These are phyloP conservation scores for Lipomyces sp. DNA, from an alignment of 805 yeast genomes.

Conservation along the genomic window DNA sequence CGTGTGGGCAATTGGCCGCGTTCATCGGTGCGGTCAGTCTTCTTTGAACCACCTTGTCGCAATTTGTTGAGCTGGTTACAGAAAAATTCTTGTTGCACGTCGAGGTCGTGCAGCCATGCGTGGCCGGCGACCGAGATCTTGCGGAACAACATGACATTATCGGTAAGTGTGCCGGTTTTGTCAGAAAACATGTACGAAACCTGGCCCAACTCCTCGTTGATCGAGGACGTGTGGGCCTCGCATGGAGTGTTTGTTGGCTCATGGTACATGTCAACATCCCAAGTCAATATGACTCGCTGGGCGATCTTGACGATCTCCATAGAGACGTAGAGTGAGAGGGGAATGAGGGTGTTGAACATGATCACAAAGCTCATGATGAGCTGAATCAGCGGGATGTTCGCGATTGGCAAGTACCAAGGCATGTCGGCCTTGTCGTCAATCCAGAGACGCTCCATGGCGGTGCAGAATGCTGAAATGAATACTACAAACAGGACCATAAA, in stretches of 20 bases:
- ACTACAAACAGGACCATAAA: slow-evolving; percentile 88
- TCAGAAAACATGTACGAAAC: slow-evolving; percentile 94
- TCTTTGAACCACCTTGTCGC: not conserved
- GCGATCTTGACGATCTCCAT: slow-evolving; percentile 93
- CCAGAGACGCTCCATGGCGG: slow-evolving; percentile 70
- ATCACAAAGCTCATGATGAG: slow-evolving; percentile 94
- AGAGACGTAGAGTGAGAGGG: slow-evolving; percentile 90
- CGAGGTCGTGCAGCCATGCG: slow-evolving; percentile 84
- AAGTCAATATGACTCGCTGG: slow-evolving; percentile 79
- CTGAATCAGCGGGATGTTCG: slow-evolving; percentile 84
- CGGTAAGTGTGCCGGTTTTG: slow-evolving; percentile 96
- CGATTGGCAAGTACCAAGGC: slow-evolving; percentile 73
- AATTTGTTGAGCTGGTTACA: slow-evolving; percentile 17
- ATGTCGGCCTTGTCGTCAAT: slow-evolving; percentile 46
- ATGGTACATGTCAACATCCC: slow-evolving; percentile 95
- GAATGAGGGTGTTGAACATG: slow-evolving; percentile 96
- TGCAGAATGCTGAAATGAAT: slow-evolving; percentile 73
- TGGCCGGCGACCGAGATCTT: slow-evolving; percentile 86
- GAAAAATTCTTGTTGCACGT: slow-evolving; percentile 48
- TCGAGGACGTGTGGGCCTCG: slow-evolving; percentile 92
- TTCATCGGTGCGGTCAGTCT: not conserved
- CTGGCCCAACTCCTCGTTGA: slow-evolving; percentile 95
- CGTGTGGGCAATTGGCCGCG: not conserved
- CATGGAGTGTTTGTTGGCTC: slow-evolving; percentile 84
- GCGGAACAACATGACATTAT: slow-evolving; percentile 89